Conservation (phyloP, 306 rosid genomes). For the Luffa acutangula region DNA sequence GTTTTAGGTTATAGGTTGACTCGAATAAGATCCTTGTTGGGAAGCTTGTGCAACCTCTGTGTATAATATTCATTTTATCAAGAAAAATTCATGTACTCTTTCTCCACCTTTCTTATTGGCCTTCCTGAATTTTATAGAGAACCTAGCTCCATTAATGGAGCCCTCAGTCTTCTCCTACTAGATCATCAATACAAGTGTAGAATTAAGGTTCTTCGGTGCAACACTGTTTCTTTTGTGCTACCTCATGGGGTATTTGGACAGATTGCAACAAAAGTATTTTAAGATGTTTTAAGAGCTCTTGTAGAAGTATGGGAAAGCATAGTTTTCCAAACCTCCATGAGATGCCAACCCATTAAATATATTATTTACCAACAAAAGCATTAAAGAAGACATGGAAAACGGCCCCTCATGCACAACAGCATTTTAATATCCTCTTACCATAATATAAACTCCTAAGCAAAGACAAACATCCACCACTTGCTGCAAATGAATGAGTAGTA, state of each 20-base stretch:
- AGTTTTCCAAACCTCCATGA: neutral
- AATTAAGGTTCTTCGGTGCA: neutral
- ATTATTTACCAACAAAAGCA: neutral
- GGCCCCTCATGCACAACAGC: neutral
- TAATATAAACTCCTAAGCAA: slow-evolving; percentile 42
- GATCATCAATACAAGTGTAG: neutral
- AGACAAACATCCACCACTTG: slow-evolving; percentile 50
- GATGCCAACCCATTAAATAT: neutral
- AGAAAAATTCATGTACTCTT: neutral
- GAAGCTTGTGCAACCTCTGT: neutral
- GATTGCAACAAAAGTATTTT: neutral
- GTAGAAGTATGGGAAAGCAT: neutral
- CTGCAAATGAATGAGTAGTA: slow-evolving; percentile 36
- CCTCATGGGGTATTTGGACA: neutral
- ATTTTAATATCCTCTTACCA: slow-evolving; percentile 26
- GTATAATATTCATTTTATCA: neutral
- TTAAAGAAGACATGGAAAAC: neutral
- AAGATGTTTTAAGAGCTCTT: neutral
- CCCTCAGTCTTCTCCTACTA: neutral
- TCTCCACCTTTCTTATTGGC: neutral
- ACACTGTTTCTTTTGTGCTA: neutral
- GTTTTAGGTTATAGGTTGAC: neutral
- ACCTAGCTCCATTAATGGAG: neutral
- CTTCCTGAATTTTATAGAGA: neutral
- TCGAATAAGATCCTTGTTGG: neutral